These are phyloP conservation scores for Aspergillus novofumigatus DNA, from an alignment of 2,329 filamentous ascomycete species.

Conservation along the genomic window DNA sequence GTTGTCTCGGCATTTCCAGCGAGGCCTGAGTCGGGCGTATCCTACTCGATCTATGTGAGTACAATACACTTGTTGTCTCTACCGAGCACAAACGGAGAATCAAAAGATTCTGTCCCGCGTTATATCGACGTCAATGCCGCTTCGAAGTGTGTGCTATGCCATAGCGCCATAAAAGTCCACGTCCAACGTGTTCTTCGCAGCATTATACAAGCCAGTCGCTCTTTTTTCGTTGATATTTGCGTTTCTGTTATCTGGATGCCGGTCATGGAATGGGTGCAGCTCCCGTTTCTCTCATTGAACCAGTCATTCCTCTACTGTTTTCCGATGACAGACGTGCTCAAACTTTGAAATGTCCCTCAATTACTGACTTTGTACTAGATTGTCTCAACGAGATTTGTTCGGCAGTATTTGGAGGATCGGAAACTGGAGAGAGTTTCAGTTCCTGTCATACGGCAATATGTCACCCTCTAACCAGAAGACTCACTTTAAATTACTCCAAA, in stretches of 20 bases:
- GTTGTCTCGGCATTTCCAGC: slow-evolving; percentile 22
- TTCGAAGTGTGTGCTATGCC: background rate
- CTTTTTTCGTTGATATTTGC: background rate
- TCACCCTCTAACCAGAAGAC: slow-evolving; percentile 45
- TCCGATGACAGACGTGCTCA: background rate
- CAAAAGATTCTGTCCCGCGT: slow-evolving; percentile 1
- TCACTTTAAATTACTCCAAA: slow-evolving; percentile 78
- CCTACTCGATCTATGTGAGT: slow-evolving; percentile 29
- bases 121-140: background rate
- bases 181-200: background rate
- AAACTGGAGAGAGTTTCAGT: slow-evolving; percentile 4
- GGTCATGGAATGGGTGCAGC: slow-evolving; percentile 13
- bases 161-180: background rate
- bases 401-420: slow-evolving; percentile 10
- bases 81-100: background rate
- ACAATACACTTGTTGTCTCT: background rate
- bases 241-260: background rate
- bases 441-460: slow-evolving; percentile 46
- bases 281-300: background rate
- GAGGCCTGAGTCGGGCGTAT: slow-evolving; percentile 25
- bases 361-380: slow-evolving; percentile 21
- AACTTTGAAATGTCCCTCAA: background rate
- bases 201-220: background rate
- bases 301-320: background rate
- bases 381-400: slow-evolving; percentile 17